Base-by-base conservation (phyloP, 2,329 filamentous ascomycete species). In the Triangularia verruculosa region DNA sequence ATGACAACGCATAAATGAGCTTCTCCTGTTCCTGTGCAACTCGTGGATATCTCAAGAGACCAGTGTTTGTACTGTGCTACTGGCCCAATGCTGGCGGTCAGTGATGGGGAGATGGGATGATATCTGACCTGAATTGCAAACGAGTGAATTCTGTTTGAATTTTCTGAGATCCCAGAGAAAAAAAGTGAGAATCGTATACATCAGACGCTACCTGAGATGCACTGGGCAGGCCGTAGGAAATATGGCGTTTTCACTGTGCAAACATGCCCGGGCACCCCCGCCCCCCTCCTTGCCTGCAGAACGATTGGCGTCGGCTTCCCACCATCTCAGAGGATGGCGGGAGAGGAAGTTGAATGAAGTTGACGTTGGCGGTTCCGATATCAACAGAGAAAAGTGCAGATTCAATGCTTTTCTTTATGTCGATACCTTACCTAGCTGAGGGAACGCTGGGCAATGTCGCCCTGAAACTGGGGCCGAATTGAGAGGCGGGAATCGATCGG, bases 401-500 rank as follows among this genome's bases (percentile, higher is more conserved):
- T 47, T 47, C 20, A 17, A 22, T 47, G 39, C 39, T 47, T 47
- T n/a, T 3, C 3, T 39, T 39, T 39, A 39, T 39, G 34, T 39
- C 34, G 34, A 15, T n/a, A n/a, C n/a, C n/a, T n/a, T n/a, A n/a
- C n/a, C n/a, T n/a, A 39, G 34, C 3, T 39, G 7, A 39, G 39
- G n/a, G 17, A 43, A n/a, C 3, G 39, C 6, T 20, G 8, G 15
- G 13, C 17, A n/a, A 11, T 39, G 34, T 17, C 20, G 6, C 39
- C 34, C 39, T 59, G 24, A 20, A 27, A 59, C 17, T n/a, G n/a
- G n/a, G n/a, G n/a, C n/a, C n/a, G n/a, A n/a, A n/a, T 52, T 27
- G 34, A 51, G 24, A 32, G 32, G 57, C n/a, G 39, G 39, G 13
- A 59, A 43, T 59, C 39, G 57, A 28, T 59, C 57, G 57, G 57